Conservation (phyloP, 1,284 basidiomycete genomes). For the Ganoderma boninense region DNA sequence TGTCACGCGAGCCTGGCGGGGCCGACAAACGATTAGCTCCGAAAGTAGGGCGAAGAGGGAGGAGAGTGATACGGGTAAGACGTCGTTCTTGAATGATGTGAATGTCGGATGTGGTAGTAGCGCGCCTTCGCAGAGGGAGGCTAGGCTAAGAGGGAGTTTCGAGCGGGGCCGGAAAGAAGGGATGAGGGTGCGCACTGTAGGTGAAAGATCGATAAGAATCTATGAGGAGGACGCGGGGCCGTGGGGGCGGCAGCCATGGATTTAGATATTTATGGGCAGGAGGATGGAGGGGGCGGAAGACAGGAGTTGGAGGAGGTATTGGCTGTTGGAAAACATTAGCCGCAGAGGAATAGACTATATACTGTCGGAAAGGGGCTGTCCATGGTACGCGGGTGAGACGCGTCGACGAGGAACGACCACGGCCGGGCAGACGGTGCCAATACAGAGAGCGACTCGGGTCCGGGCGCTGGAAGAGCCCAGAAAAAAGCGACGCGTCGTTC, state of each 20-base stretch:
- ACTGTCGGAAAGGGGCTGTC: conserved; percentile 4
- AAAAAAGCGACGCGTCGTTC: conserved; percentile 18
- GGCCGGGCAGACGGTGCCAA: background rate
- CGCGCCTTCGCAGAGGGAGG: conserved; percentile 65
- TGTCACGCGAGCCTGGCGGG: conserved; percentile 85
- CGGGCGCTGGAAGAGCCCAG: background rate
- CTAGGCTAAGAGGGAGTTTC: conserved; percentile 56
- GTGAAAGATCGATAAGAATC: conserved; percentile 91
- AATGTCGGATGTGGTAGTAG: conserved; percentile 65
- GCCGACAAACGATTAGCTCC: conserved; percentile 76
- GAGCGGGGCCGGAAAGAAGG: conserved; percentile 11
- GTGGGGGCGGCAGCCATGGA: conserved; percentile 25
- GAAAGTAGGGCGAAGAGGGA: conserved; percentile 64
- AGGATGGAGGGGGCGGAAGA: background rate
- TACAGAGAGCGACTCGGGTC: background rate
- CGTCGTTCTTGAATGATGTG: conserved; percentile 80
- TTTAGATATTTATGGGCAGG: background rate
- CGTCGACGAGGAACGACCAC: background rate
- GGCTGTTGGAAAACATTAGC: conserved; percentile 5
- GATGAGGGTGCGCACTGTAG: conserved; percentile 63
- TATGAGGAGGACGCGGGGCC: conserved; percentile 64
- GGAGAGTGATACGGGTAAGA: conserved; percentile 58
- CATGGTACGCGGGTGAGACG: conserved; percentile 3
- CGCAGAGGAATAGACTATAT: conserved; percentile 6
- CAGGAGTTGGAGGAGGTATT: background rate